Percentiles rank a stretch among this genome's conserved stretches.
Evolutionary conservation across 441 rosid species (phyloP).

Genomic region (Gossypium trilobum): DNA sequence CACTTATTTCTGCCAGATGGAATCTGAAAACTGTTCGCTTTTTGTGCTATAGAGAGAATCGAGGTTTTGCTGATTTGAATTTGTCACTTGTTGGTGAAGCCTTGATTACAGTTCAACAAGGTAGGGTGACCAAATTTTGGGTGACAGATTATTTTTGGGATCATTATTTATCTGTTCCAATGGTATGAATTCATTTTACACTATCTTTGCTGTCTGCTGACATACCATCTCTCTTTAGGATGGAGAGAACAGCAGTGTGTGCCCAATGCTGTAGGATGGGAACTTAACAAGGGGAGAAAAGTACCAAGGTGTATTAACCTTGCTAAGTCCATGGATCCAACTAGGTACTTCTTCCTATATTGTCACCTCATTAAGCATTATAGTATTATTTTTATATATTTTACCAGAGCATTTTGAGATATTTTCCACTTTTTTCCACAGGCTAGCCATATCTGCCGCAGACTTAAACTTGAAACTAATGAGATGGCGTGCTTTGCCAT

Average conservation of each 20-base stretch:
- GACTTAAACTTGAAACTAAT: constrained; percentile 89
- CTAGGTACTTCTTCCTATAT: constrained; percentile 34
- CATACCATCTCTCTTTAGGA: constrained; percentile 24
- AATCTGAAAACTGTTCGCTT: constrained; percentile 52
- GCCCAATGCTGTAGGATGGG: constrained; percentile 91
- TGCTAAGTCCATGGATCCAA: constrained; percentile 88
- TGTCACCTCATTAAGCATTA: neutral
- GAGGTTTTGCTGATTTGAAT: constrained; percentile 74
- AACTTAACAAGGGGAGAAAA: constrained; percentile 56
- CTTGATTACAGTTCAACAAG: constrained; percentile 45
- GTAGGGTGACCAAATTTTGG: constrained; percentile 39
- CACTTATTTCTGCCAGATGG: constrained; percentile 69
- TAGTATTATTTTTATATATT: constrained; percentile 4
- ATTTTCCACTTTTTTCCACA: constrained; percentile 17
- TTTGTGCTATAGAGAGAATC: constrained; percentile 80
- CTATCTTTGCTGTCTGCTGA: constrained; percentile 10
- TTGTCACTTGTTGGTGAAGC: constrained; percentile 82
- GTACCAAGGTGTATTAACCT: constrained; percentile 61
- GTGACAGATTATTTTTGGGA: constrained; percentile 24
- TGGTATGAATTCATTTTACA: neutral
- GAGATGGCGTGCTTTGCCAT: constrained; percentile 96
- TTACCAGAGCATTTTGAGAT: constrained; percentile 11
- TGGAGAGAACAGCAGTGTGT: constrained; percentile 36
- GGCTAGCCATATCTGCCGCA: constrained; percentile 82
- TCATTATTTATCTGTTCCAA: constrained; percentile 10